Evolutionary conservation across 75 land plant genomes (phyloP), one percentile per base, ranked within the genome.

Genomic region (Cupressus sempervirens): DNA sequence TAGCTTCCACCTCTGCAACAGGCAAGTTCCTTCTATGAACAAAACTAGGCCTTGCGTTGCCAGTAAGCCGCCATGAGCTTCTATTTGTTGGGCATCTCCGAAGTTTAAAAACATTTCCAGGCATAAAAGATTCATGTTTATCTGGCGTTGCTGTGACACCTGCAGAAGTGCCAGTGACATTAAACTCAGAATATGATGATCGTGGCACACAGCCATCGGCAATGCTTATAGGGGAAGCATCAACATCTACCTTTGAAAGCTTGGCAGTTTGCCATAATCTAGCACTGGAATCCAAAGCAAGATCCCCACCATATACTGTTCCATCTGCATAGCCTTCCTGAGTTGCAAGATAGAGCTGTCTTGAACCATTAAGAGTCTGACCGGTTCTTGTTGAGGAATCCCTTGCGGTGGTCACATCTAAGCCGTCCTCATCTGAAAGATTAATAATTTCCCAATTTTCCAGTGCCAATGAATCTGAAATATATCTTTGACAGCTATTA

Each of bases 91-190:
- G 72, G 68, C 34, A 48, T 41, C 82, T 86, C 36, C 77, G 83
- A 73, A 79, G 46, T n/a, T 80, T 83, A 34, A 77, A 80, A 10
- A 68, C 46, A 67, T 67, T 35, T 53, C 83, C 62, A 40, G 81
- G 81, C 46, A 35, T 34, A 82, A 82, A 54, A 35, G 53, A 46
- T n/a, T 52, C 62, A 82, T 12, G 46, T 76, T 26, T 48, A 65
- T 85, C 75, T 80, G 43, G 82, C 6, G 26, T 35, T 38, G 73
- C 85, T 38, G 30, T 54, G 41, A 38, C 54, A 50, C 77, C 83
- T 65, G 72, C 87, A 89, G 86, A 50, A 84, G 76, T 84, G 84
- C 82, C 86, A 87, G 82, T 50, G 72, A 82, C 84, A 86, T 40
- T 83, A 38, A 50, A 29, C 43, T 83, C 81, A 72, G 80, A 67